Base-by-base conservation (phyloP, 352 stramenopile genomes). In the Phytopythium kandeliae region DNA sequence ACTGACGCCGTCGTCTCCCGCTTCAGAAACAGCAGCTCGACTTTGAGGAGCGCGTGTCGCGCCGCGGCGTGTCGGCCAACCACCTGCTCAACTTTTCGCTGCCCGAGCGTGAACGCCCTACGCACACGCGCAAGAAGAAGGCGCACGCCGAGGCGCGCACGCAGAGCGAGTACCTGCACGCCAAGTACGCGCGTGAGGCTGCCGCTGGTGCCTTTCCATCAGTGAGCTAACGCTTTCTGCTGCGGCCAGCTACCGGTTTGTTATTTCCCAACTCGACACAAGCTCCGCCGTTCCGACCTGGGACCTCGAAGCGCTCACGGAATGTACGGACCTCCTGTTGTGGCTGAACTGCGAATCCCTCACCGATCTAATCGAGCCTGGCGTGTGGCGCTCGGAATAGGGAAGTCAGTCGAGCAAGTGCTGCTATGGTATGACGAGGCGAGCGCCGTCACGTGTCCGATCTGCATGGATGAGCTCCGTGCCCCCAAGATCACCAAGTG, bases 221-320 rank as follows among this genome's bases (percentile, higher is more conserved):
- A 7, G 10, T 16, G 31, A 4, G 11, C 31, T 35, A 10, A 35
- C 31, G 31, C n/a, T n/a, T n/a, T n/a, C n/a, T n/a, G n/a, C n/a
- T n/a, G n/a, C n/a, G n/a, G n/a, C n/a, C n/a, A 93, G 83, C 60
- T 93, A 85, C 56, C 83, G 83, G 54, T 93, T 93, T 41, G 79
- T 93, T 48, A 74, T 93, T 22, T 63, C 79, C 41, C 78, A 78
- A 37, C 55, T 87, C 38, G 54, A 70, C 2, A 57, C 68, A 17
- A 69, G 82, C 45, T 55, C 59, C 16, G 61, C 71, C 19, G 64
- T 77, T 12, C 62, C 74, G 8, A 80, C 69, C 35, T 89, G 72
- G 72, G 79, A 92, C 65, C 62, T 85, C 47, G 82, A 92, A 65
- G 69, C 70, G 48, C 74, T 92, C 25, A 84, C 79, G 1, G 80